Evolutionary conservation across 2,329 filamentous ascomycete species (phyloP), one percentile per base, ranked within the genome.

Genomic region (Pyricularia pennisetigena): DNA sequence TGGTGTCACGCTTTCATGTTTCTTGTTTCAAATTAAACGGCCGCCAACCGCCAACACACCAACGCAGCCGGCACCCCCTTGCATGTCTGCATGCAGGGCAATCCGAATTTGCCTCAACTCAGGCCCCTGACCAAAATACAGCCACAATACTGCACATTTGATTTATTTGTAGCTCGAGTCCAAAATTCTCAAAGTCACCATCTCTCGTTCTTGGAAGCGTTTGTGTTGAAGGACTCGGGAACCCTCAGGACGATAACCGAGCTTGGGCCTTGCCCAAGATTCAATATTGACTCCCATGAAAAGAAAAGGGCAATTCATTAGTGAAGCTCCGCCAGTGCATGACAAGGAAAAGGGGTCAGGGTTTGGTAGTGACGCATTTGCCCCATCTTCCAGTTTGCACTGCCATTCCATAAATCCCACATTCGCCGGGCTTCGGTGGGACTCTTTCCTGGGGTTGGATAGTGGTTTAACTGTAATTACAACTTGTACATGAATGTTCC

Each of bases 11-110:
- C 57, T 26, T 26, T 61, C 57, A 26, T 61, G 57, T 61, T 61
- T 61, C 23, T 61, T 61, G 57, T 61, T 61, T 61, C 57, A 26
- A 61, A 61, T 61, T 61, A 61, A 61, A 61, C 57, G 57, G 57
- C 41, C 20, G 20, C 41, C 41, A 54, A 54, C 20, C 32, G 32
- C 32, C 32, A 41, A 54, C 41, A 41, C 41, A n/a, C 20, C 41
- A 54, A 54, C 8, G 41, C 41, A 54, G 41, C 41, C 20, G 20
- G 41, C 41, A 54, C 41, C 41, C 41, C 41, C 41, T 54, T 54
- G 41, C 41, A 54, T n/a, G n/a, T 54, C 20, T 54, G 41, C 41
- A 54, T 54, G 41, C 41, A 54, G 20, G 20, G 41, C 41, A 54
- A 54, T 54, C 41, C 41, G 41, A 54, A 54, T 54, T 54, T 54